These are phyloP conservation scores for Aspergillus nomiae DNA, from an alignment of 2,329 filamentous ascomycete genomes.

Conservation along the genomic window DNA sequence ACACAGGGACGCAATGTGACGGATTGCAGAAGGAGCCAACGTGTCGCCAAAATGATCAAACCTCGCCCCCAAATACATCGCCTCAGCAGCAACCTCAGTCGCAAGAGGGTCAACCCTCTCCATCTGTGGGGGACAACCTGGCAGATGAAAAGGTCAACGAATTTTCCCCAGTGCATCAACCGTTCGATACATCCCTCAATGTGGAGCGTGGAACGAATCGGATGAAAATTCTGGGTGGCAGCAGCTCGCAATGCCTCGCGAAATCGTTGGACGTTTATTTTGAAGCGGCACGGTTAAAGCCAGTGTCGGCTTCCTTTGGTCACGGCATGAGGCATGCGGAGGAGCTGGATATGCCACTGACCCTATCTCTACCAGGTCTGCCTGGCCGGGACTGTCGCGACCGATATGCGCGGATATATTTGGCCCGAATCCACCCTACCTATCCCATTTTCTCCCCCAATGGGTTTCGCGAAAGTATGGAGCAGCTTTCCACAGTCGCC, in stretches of 20 bases:
- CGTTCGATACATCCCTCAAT: slow-evolving; percentile 17
- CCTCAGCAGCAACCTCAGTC: neutral
- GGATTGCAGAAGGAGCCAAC: neutral
- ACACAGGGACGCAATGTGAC: neutral
- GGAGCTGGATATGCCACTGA: slow-evolving; percentile 13
- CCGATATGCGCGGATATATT: slow-evolving; percentile 6
- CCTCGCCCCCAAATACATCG: neutral
- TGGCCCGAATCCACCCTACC: slow-evolving; percentile 9
- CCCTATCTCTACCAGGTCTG: slow-evolving; percentile 10
- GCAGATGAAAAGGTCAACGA: neutral
- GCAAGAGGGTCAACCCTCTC: neutral
- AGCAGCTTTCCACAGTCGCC: neutral
- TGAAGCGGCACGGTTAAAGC: slow-evolving; percentile 12
- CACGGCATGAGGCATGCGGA: slow-evolving; percentile 19
- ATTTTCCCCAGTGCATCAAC: slow-evolving; percentile 15
- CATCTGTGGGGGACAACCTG: neutral
- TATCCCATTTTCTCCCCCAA: slow-evolving; percentile 9
- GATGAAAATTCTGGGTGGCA: slow-evolving; percentile 17
- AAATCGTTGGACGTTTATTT: slow-evolving; percentile 21
- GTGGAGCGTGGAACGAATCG: slow-evolving; percentile 17
- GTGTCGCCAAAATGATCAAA: neutral
- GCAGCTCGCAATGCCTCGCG: slow-evolving; percentile 19
- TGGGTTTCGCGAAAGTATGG: slow-evolving; percentile 3
- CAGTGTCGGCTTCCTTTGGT: slow-evolving; percentile 15
- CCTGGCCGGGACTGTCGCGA: slow-evolving; percentile 3